These are phyloP conservation scores for Nakazawaea holstii DNA, from an alignment of 805 yeast species.

Conservation along the genomic window DNA sequence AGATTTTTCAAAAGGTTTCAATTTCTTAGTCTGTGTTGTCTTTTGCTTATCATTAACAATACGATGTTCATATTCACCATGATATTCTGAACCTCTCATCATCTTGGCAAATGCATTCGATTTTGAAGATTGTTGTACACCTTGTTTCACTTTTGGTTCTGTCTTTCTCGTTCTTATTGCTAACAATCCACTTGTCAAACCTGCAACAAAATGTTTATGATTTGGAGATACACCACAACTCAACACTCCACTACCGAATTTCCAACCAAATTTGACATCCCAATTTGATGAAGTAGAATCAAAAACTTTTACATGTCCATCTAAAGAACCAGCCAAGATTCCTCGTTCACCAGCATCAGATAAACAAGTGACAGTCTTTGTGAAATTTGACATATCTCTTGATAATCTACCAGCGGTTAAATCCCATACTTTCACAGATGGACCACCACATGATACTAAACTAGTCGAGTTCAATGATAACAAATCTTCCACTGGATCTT, in stretches of 20 bases:
- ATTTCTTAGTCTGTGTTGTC: constrained; percentile 43
- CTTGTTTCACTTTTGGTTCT: constrained; percentile 49
- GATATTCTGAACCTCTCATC: constrained; percentile 87
- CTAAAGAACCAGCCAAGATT: constrained; percentile 89
- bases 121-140: constrained; percentile 38
- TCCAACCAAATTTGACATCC: constrained; percentile 96
- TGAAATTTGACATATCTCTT: constrained; percentile 77
- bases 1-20: constrained; percentile 77
- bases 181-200: constrained; percentile 82
- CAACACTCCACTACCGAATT: constrained; percentile 89
- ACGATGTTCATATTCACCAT: constrained; percentile 82
- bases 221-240: constrained; percentile 87
- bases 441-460: constrained; percentile 74
- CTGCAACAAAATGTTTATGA: constrained; percentile 85
- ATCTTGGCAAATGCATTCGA: constrained; percentile 69
- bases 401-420: constrained; percentile 68
- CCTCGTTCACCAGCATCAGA: constrained; percentile 70
- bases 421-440: constrained; percentile 88
- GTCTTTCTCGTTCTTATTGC: constrained; percentile 85
- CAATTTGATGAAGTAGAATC: constrained; percentile 68
- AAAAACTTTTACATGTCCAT: constrained; percentile 95
- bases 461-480: constrained; percentile 72
- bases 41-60: constrained; percentile 54
- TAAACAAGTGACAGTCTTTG: constrained; percentile 87
- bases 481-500: constrained; percentile 80